Conservation (phyloP, 345 rosid genomes). For the Rhodomyrtus tomentosa region DNA sequence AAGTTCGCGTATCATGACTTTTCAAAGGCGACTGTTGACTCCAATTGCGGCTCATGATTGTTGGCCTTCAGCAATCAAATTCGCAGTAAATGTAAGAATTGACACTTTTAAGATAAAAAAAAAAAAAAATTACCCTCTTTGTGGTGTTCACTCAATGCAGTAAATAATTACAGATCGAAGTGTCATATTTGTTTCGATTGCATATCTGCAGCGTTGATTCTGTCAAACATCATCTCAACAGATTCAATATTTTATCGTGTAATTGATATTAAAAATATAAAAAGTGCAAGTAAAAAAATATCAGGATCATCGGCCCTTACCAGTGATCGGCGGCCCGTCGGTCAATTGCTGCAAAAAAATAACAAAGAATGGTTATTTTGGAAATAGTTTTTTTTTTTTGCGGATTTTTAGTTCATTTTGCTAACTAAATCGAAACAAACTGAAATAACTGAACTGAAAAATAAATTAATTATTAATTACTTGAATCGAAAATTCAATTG, state of each 20-base stretch:
- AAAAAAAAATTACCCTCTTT: not conserved
- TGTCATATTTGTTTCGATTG: not conserved
- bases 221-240: not conserved
- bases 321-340: too few species aligned
- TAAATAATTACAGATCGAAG: not conserved
- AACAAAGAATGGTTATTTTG: too few species aligned
- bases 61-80: not conserved
- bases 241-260: not conserved
- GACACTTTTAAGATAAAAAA: not conserved
- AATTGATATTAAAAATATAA: not conserved
- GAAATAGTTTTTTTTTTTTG: too few species aligned
- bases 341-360: too few species aligned
- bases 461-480: too few species aligned
- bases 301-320: too few species aligned
- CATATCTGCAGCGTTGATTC: not conserved
- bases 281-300: not conserved
- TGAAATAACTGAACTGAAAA: too few species aligned
- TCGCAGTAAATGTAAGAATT: not conserved
- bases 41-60: not conserved
- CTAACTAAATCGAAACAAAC: accelerated
- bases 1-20: not conserved
- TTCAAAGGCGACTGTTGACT: not conserved
- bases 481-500: too few species aligned
- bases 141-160: not conserved
- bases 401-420: too few species aligned